Evolutionary conservation across 495 filamentous ascomycete genomes (phyloP), one percentile per base, ranked within the genome.

Genomic region (Trichoderma orchidacearum): DNA sequence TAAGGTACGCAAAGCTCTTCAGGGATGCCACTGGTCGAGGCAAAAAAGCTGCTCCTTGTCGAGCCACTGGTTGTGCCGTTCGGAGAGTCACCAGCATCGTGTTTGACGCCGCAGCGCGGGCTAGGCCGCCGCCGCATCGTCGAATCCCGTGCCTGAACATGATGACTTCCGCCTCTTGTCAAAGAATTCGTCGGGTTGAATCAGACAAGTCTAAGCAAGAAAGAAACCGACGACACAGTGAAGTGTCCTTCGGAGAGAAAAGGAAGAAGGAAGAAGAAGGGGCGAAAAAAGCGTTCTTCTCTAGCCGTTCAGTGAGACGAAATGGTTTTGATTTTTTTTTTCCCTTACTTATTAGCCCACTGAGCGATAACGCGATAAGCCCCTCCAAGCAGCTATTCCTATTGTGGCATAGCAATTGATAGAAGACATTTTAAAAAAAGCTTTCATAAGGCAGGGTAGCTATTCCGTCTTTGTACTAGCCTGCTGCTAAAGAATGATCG

Each of bases 51-150:
- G 41, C 18, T 12, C 8, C 41, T 4, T 18, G 27, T 9, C 13
- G 21, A 8, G 41, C 8, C n/a, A 23, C 41, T 13, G 41, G 41
- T 25, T 25, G 27, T 18, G 41, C 41, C 27, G 41, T 12, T 11
- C 41, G 48, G 28, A 3, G 53, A 30, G 5, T 38, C 59, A 5
- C 18, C 28, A 61, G 55, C 17, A 28, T 21, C 15, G 29, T 30
- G 8, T 21, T 30, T 18, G 35, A 21, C 9, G 18, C 27, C 17
- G 32, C 36, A 18, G 28, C 8, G 36, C 55, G 28, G 38, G 55
- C 36, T n/a, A 23, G 23, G 28, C 38, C 18, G 38, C 38, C 18
- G 38, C 36, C 38, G 55, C 55, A 56, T 34, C 55, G 55, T 45
- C 55, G 38, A 13, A 56, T n/a, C 0, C 27, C 30, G 23, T 34